Evolutionary conservation across 2,329 filamentous ascomycete genomes (phyloP), one percentile per base, ranked within the genome.

Genomic region (Aspergillus floridensis): DNA sequence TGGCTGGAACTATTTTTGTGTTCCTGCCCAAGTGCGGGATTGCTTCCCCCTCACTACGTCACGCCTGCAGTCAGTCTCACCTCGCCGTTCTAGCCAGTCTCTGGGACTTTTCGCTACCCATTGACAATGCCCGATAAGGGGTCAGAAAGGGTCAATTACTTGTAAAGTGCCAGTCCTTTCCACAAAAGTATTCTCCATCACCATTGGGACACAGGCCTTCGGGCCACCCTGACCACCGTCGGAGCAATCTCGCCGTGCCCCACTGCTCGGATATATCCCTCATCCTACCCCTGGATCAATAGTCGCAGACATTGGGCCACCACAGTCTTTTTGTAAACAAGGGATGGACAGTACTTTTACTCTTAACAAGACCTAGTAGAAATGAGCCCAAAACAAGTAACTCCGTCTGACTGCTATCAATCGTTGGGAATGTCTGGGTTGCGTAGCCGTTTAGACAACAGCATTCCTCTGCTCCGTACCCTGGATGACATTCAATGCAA

Each of bases 31-130:
- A 24, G 22, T 49, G 48, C 48, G 29, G 52, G 52, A 46, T 54
- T n/a, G 4, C 26, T 54, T 16, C 35, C 11, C 22, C n/a, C 52
- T 48, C 41, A 53, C 52, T 46, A 53, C 50, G 50, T 53, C 50
- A 53, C 50, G 31, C 22, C 50, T 53, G 50, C 35, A 53, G 50
- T 19, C 50, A 19, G 38, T 44, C 38, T n/a, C 38, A 44, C 16
- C n/a, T 44, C 38, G 38, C 38, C 16, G 5, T 16, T 16, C 16
- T 44, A 44, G 38, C 38, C 38, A 19, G 14, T n/a, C 1, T 6
- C 38, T n/a, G 7, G 16, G 14, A 44, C 38, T 44, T 6, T 8
- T 44, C 38, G 5, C 6, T 19, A 16, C 22, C 29, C 21, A 49
- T 49, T 31, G 48, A 5, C 22, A 29, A 49, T 49, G 22, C 21